phyloP scores from a whole-genome alignment of 2,329 filamentous ascomycete genomes.

The Aspergillus felis region DNA sequence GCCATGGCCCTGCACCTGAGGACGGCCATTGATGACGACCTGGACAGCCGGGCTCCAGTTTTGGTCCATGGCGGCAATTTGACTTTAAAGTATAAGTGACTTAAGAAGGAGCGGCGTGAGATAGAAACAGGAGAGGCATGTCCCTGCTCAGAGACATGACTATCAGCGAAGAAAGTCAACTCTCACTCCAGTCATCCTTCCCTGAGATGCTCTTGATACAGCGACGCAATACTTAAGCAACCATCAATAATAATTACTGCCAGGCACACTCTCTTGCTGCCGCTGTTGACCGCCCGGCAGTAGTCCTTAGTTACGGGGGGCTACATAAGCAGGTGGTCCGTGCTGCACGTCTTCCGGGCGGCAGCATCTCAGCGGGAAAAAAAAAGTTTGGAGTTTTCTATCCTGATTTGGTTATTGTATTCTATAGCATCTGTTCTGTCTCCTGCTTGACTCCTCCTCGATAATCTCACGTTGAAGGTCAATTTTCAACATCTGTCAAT shows the following conservation, averaged over 20 bases:
- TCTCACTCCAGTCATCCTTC: constrained; percentile 11
- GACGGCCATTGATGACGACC: constrained; percentile 39
- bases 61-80: constrained; percentile 36
- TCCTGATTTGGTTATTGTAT: too few relatives aligned
- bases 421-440: background rate
- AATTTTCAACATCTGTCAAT: background rate
- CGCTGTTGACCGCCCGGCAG: constrained; percentile 24
- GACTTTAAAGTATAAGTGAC: constrained; percentile 17
- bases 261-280: constrained; percentile 23
- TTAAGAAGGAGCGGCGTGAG: constrained; percentile 20
- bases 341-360: constrained; percentile 3
- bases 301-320: constrained; percentile 10
- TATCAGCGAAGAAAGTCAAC: constrained; percentile 18
- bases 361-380: background rate
- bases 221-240: constrained; percentile 6
- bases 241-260: constrained; percentile 21
- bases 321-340: constrained; percentile 3
- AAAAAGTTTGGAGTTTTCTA: background rate
- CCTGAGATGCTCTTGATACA: constrained; percentile 2
- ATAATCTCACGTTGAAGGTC: background rate
- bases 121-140: constrained; percentile 21
- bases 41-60: constrained; percentile 38
- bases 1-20: constrained; percentile 22
- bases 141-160: constrained; percentile 32
- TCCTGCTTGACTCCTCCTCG: background rate